phyloP scores from a whole-genome alignment of 1,139 yeast species.

The Sugiyamaella japonica region DNA sequence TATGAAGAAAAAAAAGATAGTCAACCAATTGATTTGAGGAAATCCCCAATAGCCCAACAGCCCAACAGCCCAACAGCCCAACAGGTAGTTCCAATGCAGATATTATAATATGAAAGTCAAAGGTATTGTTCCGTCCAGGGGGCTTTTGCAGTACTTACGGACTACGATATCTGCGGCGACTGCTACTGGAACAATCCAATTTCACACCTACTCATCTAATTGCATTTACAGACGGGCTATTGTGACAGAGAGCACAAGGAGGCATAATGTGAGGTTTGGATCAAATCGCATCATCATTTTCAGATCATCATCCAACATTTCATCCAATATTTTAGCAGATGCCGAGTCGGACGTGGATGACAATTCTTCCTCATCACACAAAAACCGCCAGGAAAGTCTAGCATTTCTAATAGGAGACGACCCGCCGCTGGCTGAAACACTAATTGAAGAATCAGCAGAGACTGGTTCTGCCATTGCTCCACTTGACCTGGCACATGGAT shows the following conservation, averaged over 20 bases:
- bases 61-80: no score
- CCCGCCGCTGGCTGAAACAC: background rate
- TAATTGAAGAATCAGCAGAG: background rate
- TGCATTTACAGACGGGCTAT: conserved; percentile 11
- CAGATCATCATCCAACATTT: background rate
- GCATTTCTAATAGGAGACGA: conserved; percentile 19
- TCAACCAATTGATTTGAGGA: background rate
- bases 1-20: conserved; percentile 7
- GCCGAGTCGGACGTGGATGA: background rate
- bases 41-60: no score
- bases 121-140: conserved; percentile 25
- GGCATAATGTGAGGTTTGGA: conserved; percentile 1
- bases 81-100: conserved; percentile 11
- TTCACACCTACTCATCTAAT: background rate
- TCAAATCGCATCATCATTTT: background rate
- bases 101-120: conserved; percentile 12
- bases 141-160: conserved; percentile 24
- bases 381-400: conserved; percentile 15
- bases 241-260: background rate
- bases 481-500: background rate
- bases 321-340: background rate
- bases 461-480: background rate
- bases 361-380: background rate
- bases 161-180: conserved; percentile 16
- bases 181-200: background rate